Evolutionary conservation across 2,329 filamentous ascomycete species (phyloP), one percentile per base, ranked within the genome.

Genomic region (Diplodia scrobiculata): DNA sequence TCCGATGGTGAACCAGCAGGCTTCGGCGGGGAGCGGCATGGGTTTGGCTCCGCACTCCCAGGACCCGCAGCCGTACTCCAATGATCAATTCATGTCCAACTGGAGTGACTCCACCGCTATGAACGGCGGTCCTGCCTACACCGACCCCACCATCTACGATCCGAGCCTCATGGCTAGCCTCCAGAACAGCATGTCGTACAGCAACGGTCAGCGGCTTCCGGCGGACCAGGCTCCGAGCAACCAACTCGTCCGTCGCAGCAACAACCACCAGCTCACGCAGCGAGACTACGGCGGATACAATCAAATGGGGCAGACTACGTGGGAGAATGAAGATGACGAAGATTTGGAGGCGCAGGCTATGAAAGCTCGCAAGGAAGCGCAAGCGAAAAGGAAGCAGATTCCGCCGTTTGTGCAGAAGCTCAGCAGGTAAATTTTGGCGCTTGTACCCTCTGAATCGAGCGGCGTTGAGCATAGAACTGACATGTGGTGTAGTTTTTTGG

Each of bases 391-490:
- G 72, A 98, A 98, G 79, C 91, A 96, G 73, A 98, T 99, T 11
- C 94, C 95, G 0, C 94, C 95, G 0, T 99, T 99, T 81, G 93
- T 99, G 51, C 93, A 97, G 78, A 99, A 99, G 76, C 80, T 99
- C 65, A 96, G 92, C 87, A 98, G 94, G 94, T 96, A 82, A 80
- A 86, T 74, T 54, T 3, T 9, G 4, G 27, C 7, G 10, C 36
- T 13, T 1, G n/a, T 6, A 17, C 21, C 11, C 19, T 11, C 21
- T 7, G 9, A 17, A 17, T 50, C 9, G n/a, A 6, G 6, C 11
- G 11, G 7, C 2, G 19, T 25, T 36, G 27, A 66, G 9, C 52
- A n/a, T 19, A 21, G 54, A 41, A 55, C 69, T 68, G 58, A 70
- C 25, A 75, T 60, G n/a, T 70, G 64, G 67, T 62, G 52, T 73